Base-by-base conservation (phyloP, 2,329 filamentous ascomycete genomes). In the Cryphonectria japonica region DNA sequence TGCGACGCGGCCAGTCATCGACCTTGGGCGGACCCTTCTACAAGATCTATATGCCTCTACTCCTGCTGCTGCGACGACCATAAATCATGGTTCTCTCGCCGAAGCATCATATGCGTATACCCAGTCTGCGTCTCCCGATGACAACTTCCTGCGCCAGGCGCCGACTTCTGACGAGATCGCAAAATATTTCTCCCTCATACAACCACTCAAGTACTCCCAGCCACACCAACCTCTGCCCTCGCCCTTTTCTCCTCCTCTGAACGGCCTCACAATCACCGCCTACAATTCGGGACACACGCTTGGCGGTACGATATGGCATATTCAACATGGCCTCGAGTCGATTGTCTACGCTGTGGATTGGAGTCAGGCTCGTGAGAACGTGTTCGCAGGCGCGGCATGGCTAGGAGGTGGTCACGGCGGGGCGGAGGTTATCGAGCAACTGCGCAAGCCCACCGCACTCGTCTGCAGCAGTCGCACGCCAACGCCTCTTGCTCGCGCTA, bases 291-390 rank as follows among this genome's bases (percentile, higher is more conserved):
- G 96, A 74, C 95, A 98, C 79, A 98, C 95, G 0, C 88, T 98
- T 0, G 96, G 96, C 80, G 96, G 96, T 69, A 98, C 96, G 34
- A 97, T 99, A 84, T 99, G 96, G 96, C 95, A 98, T 78, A 95
- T 99, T 74, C 95, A 98, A 77, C 94, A 98, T 83, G 94, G 95
- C 0, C 87, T 98, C 78, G 96, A 99, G 80, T 98, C 95, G 0
- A 95, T 99, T 59, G 95, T 99, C 0, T 98, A 99, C 77, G 95
- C 96, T 0, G 93, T 98, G 26, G 95, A 98, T 78, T 99, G 96
- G 96, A 98, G 98, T 76, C 95, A 98, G 81, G 94, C 93, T n/a
- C 90, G 94, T 75, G 96, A 99, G 79, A 97, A 97, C 81, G 94
- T 98, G 22, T 91, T 97, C 72, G 91, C 95, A 0, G 95, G 95